A percentile compares a stretch with the other conserved stretches of the same genome.
These are phyloP conservation scores for Monilinia vaccinii-corymbosi DNA, from an alignment of 2,329 filamentous ascomycete species.

Conservation along the genomic window DNA sequence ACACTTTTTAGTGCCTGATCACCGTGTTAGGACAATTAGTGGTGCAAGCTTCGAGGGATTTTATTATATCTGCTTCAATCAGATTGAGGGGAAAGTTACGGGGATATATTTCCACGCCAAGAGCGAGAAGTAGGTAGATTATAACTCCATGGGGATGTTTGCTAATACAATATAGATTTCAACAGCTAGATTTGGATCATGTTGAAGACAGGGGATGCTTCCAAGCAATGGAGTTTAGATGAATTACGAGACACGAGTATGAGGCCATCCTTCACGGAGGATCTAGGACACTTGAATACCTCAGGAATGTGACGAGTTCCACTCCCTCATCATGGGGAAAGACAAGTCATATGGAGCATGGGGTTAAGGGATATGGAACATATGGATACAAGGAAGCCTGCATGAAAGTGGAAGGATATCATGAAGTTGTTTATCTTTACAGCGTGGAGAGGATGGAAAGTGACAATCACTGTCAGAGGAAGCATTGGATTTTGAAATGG, in stretches of 20 bases:
- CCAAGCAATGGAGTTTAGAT: constrained; percentile 81
- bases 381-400: constrained; percentile 1
- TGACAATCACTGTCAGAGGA: neutral
- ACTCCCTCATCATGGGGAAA: neutral
- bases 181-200: constrained; percentile 86
- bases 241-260: constrained; percentile 31
- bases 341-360: constrained; percentile 5
- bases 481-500: neutral
- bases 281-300: constrained; percentile 2
- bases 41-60: constrained; percentile 98
- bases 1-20: constrained; percentile 92
- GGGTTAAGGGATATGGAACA: constrained; percentile 2
- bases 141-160: neutral
- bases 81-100: constrained; percentile 73
- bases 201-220: constrained; percentile 78
- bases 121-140: constrained; percentile 78
- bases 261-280: neutral
- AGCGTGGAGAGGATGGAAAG: neutral
- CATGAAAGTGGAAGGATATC: neutral
- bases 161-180: constrained; percentile 53
- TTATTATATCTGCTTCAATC: constrained; percentile 99
- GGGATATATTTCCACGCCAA: constrained; percentile 98
- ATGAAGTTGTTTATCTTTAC: neutral
- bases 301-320: neutral
- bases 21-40: constrained; percentile 80